Base-by-base conservation (phyloP, 305 asterid species). In the Fraxinus ornus region DNA sequence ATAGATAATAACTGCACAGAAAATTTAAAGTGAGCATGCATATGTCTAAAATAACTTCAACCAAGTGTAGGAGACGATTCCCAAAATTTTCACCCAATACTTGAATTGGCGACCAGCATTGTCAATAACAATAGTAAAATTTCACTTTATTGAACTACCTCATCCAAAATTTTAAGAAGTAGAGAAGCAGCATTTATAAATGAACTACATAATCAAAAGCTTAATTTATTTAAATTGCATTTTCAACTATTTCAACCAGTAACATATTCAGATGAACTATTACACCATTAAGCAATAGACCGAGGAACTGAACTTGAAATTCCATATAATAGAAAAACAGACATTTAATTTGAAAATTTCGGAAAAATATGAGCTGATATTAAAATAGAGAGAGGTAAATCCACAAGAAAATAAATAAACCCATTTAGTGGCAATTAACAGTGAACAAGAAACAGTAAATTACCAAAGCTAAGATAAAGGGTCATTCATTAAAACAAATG, bases 1-100 rank as follows among this genome's bases (percentile, higher is more conserved):
- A 90, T 81, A 68, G 96, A 98, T 88, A 93, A 78, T 37, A 95
- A 85, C 98, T 95, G 87, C 86, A 75, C 75, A 62, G 52, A 60
- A 76, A 84, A 76, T 72, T 37, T n/a, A 76, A 83, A 26, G 21
- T 15, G 21, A 79, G 32, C 60, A 84, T 82, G 76, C 52, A 26
- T 22, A 44, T 78, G 33, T 19, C 26, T 70, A 32, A 80, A 55
- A 76, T 75, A 26, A 24, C 41, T 22, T 15, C 78, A 57, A 77
- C 37, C 72, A 66, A 66, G 7, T 60, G 52, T 19, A 41, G 44
- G 64, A 19, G 17, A 21, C 9, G 2, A 36, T 30, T 52, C 71
- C 28, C 6, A 7, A 66, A 2, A 79, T 55, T 76, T 70, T 49
- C 32, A 68, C 6, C 35, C 36, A 66, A 24, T 24, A 26, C 5